Percentiles rank a stretch among this genome's conserved stretches.
Evolutionary conservation across 2,329 filamentous ascomycete species (phyloP).

Genomic region (Aspergillus quadrilineatus): DNA sequence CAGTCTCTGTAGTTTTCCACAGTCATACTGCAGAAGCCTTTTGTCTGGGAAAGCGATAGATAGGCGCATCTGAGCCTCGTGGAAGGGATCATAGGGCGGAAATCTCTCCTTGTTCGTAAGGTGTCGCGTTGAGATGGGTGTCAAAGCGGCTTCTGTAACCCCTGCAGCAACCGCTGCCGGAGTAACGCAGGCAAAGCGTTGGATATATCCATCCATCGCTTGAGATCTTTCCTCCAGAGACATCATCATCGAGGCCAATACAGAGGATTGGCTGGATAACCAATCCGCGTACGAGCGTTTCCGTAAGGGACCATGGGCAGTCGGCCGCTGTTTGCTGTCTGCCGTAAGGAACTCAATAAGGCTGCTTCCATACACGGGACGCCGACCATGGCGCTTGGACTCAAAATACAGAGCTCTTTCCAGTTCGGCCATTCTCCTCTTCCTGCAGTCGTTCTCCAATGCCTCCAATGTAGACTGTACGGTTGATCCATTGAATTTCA

Average conservation of each 20-base stretch:
- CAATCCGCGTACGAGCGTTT: constrained; percentile 68
- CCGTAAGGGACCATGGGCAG: constrained; percentile 60
- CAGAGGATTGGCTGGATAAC: constrained; percentile 67
- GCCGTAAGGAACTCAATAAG: constrained; percentile 74
- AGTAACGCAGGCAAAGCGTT: constrained; percentile 89
- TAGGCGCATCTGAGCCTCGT: constrained; percentile 85
- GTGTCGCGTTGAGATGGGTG: constrained; percentile 57
- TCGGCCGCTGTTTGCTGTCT: constrained; percentile 58
- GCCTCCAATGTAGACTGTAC: constrained; percentile 69
- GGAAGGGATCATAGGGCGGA: constrained; percentile 74
- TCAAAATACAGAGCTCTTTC: constrained; percentile 80
- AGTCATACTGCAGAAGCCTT: constrained; percentile 94
- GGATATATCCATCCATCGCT: constrained; percentile 70
- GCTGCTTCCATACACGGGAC: constrained; percentile 76
- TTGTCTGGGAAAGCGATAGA: constrained; percentile 98
- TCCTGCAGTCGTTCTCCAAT: constrained; percentile 69
- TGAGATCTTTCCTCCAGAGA: constrained; percentile 72
- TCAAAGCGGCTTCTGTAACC: constrained; percentile 66
- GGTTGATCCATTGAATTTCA: constrained; percentile 64
- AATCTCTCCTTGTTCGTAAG: constrained; percentile 50
- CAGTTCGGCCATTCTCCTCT: constrained; percentile 71
- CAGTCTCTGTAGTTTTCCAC: constrained; percentile 89
- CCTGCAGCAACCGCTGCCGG: constrained; percentile 83
- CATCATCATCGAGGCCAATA: constrained; percentile 61
- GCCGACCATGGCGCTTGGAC: constrained; percentile 73